Evolutionary conservation across 2,329 filamentous ascomycete genomes (phyloP).

Genomic region (Aspergillus melleus): DNA sequence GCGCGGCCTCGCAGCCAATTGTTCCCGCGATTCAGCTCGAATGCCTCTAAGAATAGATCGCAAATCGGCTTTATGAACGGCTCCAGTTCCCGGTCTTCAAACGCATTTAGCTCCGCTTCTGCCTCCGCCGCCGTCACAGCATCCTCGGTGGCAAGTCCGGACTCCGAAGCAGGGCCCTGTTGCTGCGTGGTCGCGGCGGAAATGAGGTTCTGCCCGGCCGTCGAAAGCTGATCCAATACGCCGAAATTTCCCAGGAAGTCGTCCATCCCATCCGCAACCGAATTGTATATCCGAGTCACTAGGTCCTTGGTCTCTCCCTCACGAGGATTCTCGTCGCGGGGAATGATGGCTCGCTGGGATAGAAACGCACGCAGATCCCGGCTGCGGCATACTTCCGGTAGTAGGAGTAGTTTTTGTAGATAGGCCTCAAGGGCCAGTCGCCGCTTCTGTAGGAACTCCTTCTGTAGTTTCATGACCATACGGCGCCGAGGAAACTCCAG

Average conservation of each 20-base stretch:
- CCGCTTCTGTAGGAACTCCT: slow-evolving; percentile 90
- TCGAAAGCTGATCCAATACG: slow-evolving; percentile 88
- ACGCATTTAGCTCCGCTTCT: slow-evolving; percentile 89
- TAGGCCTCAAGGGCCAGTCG: slow-evolving; percentile 82
- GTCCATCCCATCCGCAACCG: slow-evolving; percentile 96
- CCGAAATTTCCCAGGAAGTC: slow-evolving; percentile 96
- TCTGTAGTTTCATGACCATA: slow-evolving; percentile 94
- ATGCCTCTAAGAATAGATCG: slow-evolving; percentile 93
- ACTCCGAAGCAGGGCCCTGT: slow-evolving; percentile 46
- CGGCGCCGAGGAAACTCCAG: slow-evolving; percentile 90
- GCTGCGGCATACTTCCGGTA: slow-evolving; percentile 92
- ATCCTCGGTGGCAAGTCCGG: slow-evolving; percentile 46
- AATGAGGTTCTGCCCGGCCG: slow-evolving; percentile 82
- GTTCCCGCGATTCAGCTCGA: slow-evolving; percentile 90
- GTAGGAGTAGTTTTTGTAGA: slow-evolving; percentile 73
- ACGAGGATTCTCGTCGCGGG: slow-evolving; percentile 59
- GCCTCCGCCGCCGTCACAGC: slow-evolving; percentile 67
- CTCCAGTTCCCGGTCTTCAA: slow-evolving; percentile 83
- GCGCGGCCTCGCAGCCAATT: slow-evolving; percentile 96
- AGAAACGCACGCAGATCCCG: slow-evolving; percentile 89
- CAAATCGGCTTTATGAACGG: slow-evolving; percentile 98
- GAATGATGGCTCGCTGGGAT: slow-evolving; percentile 78
- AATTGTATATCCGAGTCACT: slow-evolving; percentile 92
- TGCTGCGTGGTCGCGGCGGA: slow-evolving; percentile 56
- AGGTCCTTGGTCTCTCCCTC: slow-evolving; percentile 74